Conservation (phyloP, 352 stramenopile species). For the Phytophthora sp. region DNA sequence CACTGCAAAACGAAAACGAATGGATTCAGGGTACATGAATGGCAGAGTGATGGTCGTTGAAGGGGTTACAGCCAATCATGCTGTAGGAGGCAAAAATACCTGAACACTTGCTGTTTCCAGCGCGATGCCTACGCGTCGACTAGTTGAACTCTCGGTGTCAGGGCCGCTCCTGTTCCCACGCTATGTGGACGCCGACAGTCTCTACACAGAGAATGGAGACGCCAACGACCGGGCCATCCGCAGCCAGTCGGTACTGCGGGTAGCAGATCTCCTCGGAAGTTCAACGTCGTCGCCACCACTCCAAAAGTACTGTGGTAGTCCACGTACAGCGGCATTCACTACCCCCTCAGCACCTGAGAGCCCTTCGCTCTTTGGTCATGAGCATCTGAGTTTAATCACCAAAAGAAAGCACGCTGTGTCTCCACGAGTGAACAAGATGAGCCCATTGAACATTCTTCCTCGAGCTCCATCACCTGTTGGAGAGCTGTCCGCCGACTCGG, state of each 20-base stretch:
- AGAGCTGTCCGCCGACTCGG: slow-evolving; percentile 35
- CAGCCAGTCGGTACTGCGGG: slow-evolving; percentile 25
- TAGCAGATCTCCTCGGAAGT: slow-evolving; percentile 18
- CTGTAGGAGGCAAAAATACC: slow-evolving; percentile 7
- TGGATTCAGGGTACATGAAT: too few relatives aligned
- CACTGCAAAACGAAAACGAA: too few relatives aligned
- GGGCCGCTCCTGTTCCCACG: slow-evolving; percentile 25
- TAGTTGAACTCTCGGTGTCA: neutral
- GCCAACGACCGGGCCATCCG: slow-evolving; percentile 7
- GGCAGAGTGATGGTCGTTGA: slow-evolving; percentile 34
- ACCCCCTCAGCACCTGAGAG: neutral
- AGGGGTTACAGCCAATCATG: neutral
- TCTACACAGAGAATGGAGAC: slow-evolving; percentile 19
- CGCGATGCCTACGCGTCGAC: slow-evolving; percentile 15
- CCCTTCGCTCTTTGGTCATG: neutral
- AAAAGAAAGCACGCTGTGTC: slow-evolving; percentile 21
- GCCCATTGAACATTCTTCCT: slow-evolving; percentile 16
- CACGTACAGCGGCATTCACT: slow-evolving; percentile 14
- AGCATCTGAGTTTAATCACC: slow-evolving; percentile 13
- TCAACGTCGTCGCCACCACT: neutral
- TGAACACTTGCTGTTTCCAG: neutral
- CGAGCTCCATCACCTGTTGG: slow-evolving; percentile 45
- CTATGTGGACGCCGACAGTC: slow-evolving; percentile 36
- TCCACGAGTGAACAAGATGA: slow-evolving; percentile 26
- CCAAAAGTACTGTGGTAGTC: slow-evolving; percentile 21